phyloP scores from a whole-genome alignment of 768 basidiomycete species.

The Phlebiopsis gigantea region DNA sequence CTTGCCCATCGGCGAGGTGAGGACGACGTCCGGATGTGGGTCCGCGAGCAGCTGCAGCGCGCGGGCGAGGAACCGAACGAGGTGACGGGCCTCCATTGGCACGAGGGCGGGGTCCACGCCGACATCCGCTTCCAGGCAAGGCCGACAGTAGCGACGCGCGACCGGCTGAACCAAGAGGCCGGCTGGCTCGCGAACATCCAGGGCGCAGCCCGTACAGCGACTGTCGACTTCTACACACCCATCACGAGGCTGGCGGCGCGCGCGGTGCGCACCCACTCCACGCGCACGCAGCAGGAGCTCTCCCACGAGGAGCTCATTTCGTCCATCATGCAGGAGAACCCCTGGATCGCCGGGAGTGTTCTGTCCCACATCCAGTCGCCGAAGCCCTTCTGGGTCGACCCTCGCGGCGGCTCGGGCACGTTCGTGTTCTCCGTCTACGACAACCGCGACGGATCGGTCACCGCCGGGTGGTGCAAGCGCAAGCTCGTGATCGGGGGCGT shows the following conservation, averaged over 20 bases:
- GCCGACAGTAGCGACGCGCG: neutral
- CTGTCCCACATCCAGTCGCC: neutral
- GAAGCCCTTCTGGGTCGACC: conserved; percentile 2
- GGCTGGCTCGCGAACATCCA: conserved; percentile 1
- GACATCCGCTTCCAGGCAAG: conserved; percentile 3
- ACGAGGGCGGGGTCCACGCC: conserved; percentile 1
- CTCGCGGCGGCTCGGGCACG: conserved; percentile 1
- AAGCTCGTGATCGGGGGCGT: neutral
- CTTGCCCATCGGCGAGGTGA: neutral
- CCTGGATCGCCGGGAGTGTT: neutral
- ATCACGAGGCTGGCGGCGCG: neutral
- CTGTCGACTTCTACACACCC: conserved; percentile 1
- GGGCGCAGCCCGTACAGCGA: neutral
- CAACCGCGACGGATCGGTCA: neutral
- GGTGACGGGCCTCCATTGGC: neutral
- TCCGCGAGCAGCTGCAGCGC: neutral
- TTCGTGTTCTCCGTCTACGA: conserved; percentile 2
- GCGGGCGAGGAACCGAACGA: neutral
- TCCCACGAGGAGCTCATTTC: neutral
- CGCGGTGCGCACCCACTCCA: neutral
- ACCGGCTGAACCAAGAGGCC: neutral
- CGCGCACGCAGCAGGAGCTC: neutral
- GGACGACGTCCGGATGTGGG: neutral
- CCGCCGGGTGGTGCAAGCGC: conserved; percentile 5
- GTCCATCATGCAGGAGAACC: conserved; percentile 1